These are phyloP conservation scores for Rhizopogon rudus DNA, from an alignment of 768 basidiomycete species.

Conservation along the genomic window DNA sequence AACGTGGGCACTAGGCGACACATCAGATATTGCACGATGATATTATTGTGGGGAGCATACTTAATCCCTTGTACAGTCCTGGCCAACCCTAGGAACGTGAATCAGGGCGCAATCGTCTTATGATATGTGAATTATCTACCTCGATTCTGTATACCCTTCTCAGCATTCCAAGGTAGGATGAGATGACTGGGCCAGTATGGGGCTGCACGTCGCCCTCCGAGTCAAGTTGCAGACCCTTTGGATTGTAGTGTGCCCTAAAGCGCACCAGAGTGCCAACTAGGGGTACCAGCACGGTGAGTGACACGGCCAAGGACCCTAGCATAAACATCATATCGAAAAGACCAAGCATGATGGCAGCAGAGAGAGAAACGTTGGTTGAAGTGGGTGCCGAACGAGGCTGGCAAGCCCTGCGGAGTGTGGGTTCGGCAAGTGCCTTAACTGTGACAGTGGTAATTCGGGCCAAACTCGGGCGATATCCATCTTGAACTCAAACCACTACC, in stretches of 20 bases:
- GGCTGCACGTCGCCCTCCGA: constrained; percentile 71
- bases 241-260: constrained; percentile 82
- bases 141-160: constrained; percentile 66
- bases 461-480: constrained; percentile 3
- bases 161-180: constrained; percentile 73
- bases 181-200: constrained; percentile 74
- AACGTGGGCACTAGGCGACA: constrained; percentile 41
- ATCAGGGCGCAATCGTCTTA: background rate
- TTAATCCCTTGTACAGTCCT: constrained; percentile 80
- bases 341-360: constrained; percentile 24
- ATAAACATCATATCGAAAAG: constrained; percentile 37
- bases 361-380: background rate
- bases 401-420: background rate
- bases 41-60: constrained; percentile 26
- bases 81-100: constrained; percentile 45
- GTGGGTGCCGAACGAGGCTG: background rate
- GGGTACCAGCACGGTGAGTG: constrained; percentile 55
- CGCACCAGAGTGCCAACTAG: constrained; percentile 68
- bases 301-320: constrained; percentile 41
- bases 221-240: constrained; percentile 78
- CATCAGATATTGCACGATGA: constrained; percentile 35
- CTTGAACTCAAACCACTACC: constrained; percentile 30
- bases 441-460: constrained; percentile 16
- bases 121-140: constrained; percentile 32
- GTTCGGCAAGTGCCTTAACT: constrained; percentile 26